Percentiles rank a stretch among this genome's conserved stretches.
Conservation (phyloP, 768 basidiomycete genomes). For the Boletus barrowsii region DNA sequence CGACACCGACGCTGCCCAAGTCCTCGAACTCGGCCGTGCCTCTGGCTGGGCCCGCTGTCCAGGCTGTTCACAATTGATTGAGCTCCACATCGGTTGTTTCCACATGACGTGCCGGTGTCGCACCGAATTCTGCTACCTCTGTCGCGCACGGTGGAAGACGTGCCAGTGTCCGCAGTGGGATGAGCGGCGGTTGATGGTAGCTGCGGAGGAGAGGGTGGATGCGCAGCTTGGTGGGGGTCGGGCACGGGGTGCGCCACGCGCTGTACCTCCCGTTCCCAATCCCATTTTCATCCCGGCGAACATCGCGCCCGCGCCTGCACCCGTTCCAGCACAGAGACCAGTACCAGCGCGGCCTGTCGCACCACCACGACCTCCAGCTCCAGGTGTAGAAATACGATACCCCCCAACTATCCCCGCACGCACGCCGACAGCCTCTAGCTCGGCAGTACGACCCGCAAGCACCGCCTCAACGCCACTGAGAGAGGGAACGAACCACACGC, state of each 20-base stretch:
- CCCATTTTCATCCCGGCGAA: not conserved
- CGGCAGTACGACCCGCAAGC: not conserved
- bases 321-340: not conserved
- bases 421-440: constrained; percentile 1
- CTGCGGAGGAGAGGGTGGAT: constrained; percentile 46
- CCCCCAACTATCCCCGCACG: not conserved
- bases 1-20: constrained; percentile 21
- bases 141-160: constrained; percentile 57
- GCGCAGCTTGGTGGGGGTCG: constrained; percentile 33
- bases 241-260: constrained; percentile 27
- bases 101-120: constrained; percentile 42
- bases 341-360: not conserved
- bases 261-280: constrained; percentile 20
- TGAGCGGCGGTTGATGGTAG: constrained; percentile 38
- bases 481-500: not conserved
- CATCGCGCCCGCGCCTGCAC: not conserved
- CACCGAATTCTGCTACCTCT: constrained; percentile 44
- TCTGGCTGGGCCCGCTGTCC: constrained; percentile 40
- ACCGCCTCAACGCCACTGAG: not conserved
- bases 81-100: constrained; percentile 36
- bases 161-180: constrained; percentile 70
- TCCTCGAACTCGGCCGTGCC: constrained; percentile 25
- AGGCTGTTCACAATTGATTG: constrained; percentile 38
- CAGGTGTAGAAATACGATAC: not conserved
- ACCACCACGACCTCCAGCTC: not conserved